A percentile compares a stretch with the other conserved stretches of the same genome.
phyloP scores from a whole-genome alignment of 2,329 filamentous ascomycete genomes.

The Coniochaeta sp. region DNA sequence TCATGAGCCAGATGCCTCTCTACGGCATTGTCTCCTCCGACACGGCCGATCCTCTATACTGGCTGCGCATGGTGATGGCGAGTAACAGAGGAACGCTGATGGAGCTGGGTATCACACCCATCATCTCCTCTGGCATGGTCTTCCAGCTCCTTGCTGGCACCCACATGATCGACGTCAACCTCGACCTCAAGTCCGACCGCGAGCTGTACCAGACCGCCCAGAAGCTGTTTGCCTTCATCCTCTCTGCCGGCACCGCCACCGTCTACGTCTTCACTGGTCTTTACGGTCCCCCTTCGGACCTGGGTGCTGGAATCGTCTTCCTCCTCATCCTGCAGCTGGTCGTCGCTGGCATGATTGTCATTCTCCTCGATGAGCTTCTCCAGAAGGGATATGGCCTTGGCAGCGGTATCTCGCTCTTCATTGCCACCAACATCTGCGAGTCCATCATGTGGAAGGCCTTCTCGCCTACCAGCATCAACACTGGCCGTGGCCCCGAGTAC shows the following conservation, averaged over 20 bases:
- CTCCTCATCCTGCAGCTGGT: slow-evolving; percentile 97
- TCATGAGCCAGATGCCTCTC: slow-evolving; percentile 99
- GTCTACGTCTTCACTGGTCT: slow-evolving; percentile 98
- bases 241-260: slow-evolving; percentile 94
- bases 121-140: slow-evolving; percentile 99
- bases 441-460: slow-evolving; percentile 99
- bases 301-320: slow-evolving; percentile 96
- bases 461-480: slow-evolving; percentile 98
- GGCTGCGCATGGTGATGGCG: slow-evolving; percentile 99
- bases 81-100: slow-evolving; percentile 96
- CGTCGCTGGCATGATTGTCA: slow-evolving; percentile 95
- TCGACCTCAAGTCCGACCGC: slow-evolving; percentile 98
- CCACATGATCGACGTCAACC: slow-evolving; percentile 99
- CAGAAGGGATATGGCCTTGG: slow-evolving; percentile 99
- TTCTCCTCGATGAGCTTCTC: slow-evolving; percentile 96
- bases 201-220: slow-evolving; percentile 99
- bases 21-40: slow-evolving; percentile 99
- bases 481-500: slow-evolving; percentile 96
- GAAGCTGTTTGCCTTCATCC: slow-evolving; percentile 96
- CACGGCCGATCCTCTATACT: slow-evolving; percentile 98
- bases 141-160: slow-evolving; percentile 99
- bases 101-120: slow-evolving; percentile 95
- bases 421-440: slow-evolving; percentile 99
- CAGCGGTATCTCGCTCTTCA: slow-evolving; percentile 98
- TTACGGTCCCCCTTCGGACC: slow-evolving; percentile 92